Conservation (phyloP, 1,284 basidiomycete genomes). For the Ustilago sp. region DNA sequence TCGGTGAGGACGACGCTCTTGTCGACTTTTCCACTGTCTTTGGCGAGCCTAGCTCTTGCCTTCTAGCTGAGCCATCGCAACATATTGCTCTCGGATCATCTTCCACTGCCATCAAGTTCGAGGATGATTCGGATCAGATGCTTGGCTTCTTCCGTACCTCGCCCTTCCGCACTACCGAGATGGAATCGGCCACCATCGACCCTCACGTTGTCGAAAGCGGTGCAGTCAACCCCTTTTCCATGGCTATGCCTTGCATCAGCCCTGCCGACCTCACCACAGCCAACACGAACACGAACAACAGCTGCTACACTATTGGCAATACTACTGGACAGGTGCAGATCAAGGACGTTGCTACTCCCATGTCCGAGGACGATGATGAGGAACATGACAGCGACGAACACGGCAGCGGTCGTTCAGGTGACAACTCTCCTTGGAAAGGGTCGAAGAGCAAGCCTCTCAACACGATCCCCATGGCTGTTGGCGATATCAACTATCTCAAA, state of each 20-base stretch:
- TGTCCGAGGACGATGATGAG: constrained; percentile 50
- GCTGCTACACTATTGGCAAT: constrained; percentile 13
- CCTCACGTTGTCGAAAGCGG: constrained; percentile 47
- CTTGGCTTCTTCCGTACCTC: constrained; percentile 45
- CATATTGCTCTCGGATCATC: not conserved
- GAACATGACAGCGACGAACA: constrained; percentile 31
- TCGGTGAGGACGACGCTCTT: constrained; percentile 26
- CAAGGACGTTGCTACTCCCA: constrained; percentile 33
- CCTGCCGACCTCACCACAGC: constrained; percentile 7
- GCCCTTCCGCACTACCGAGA: constrained; percentile 39
- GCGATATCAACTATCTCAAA: constrained; percentile 56
- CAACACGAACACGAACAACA: not conserved
- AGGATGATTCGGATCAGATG: constrained; percentile 33
- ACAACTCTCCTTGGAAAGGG: constrained; percentile 19
- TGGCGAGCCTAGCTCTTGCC: constrained; percentile 29
- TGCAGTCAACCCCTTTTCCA: constrained; percentile 9
- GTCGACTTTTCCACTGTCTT: constrained; percentile 39
- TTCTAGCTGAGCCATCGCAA: constrained; percentile 11
- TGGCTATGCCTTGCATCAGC: constrained; percentile 29
- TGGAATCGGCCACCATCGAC: constrained; percentile 47
- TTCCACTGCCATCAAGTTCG: constrained; percentile 28
- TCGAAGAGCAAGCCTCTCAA: constrained; percentile 41
- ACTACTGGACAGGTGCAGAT: constrained; percentile 2
- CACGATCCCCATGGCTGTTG: constrained; percentile 41
- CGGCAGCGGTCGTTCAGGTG: constrained; percentile 25